A percentile compares a stretch with the other conserved stretches of the same genome.
Evolutionary conservation across 1,139 yeast genomes (phyloP).

Genomic region (Wickerhamiella pararugosa): DNA sequence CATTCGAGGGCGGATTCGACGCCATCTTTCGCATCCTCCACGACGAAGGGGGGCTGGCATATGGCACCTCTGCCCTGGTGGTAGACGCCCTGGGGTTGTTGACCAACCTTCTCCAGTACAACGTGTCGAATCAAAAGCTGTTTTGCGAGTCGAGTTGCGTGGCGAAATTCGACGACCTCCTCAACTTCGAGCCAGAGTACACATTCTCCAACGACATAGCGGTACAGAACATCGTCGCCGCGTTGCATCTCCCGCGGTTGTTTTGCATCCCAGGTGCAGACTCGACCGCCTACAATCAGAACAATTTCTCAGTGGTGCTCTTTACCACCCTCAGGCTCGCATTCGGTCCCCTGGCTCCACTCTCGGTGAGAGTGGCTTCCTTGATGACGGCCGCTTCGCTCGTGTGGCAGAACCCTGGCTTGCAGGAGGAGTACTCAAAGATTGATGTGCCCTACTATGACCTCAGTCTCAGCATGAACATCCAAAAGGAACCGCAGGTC

Average conservation of each 20-base stretch:
- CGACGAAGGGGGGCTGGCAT: conserved; percentile 81
- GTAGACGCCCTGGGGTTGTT: conserved; percentile 76
- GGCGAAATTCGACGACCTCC: conserved; percentile 43
- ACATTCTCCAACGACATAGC: conserved; percentile 55
- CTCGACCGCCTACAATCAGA: conserved; percentile 46
- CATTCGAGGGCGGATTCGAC: conserved; percentile 87
- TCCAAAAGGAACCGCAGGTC: conserved; percentile 19
- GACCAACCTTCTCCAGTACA: conserved; percentile 58
- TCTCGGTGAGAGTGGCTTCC: conserved; percentile 48
- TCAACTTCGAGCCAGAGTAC: conserved; percentile 33
- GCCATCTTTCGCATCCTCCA: conserved; percentile 59
- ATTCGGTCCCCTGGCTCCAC: conserved; percentile 46
- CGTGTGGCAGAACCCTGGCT: conserved; percentile 44
- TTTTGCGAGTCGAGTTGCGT: conserved; percentile 78
- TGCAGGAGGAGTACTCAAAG: conserved; percentile 56
- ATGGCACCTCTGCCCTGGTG: conserved; percentile 70
- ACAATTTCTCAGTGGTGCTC: conserved; percentile 44
- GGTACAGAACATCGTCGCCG: conserved; percentile 44
- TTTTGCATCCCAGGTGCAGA: conserved; percentile 68
- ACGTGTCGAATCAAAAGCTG: conserved; percentile 79
- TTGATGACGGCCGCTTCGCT: conserved; percentile 64
- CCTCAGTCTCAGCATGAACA: conserved; percentile 46
- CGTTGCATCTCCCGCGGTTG: conserved; percentile 57
- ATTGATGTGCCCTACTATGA: conserved; percentile 88
- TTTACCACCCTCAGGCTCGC: conserved; percentile 52